Percentiles rank a stretch among this genome's conserved stretches.
Conservation (phyloP, 257 asterid genomes). For the Solanum piurae region DNA sequence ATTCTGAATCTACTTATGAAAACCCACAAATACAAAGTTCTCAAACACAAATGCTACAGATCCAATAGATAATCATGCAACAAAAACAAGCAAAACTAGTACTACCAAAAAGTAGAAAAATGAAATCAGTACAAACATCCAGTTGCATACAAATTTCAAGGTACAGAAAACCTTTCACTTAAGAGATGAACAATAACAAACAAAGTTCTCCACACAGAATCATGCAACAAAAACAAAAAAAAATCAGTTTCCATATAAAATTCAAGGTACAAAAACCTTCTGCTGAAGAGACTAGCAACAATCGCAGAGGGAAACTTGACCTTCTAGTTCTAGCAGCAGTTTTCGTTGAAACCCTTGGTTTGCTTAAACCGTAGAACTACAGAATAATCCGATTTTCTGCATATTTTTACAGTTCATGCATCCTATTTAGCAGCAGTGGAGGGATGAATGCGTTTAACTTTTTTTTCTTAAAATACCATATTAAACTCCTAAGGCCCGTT, state of each 20-base stretch:
- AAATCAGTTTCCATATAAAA: background rate
- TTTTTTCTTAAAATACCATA: background rate
- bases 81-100: background rate
- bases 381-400: background rate
- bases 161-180: background rate
- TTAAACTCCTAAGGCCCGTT: background rate
- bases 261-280: background rate
- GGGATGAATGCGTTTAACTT: background rate
- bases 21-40: background rate
- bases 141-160: background rate
- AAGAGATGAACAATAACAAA: background rate
- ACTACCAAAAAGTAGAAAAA: background rate
- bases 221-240: background rate
- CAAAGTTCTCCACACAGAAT: background rate
- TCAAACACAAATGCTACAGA: background rate
- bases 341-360: background rate
- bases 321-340: background rate
- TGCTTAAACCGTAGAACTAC: background rate
- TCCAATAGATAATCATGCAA: background rate
- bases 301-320: background rate
- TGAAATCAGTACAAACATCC: background rate
- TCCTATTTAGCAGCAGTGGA: background rate
- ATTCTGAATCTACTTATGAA: background rate
- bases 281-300: background rate
- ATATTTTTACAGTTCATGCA: background rate